Conservation (phyloP, 2,329 filamentous ascomycete species). For the Aspergillus eucalypticola region DNA sequence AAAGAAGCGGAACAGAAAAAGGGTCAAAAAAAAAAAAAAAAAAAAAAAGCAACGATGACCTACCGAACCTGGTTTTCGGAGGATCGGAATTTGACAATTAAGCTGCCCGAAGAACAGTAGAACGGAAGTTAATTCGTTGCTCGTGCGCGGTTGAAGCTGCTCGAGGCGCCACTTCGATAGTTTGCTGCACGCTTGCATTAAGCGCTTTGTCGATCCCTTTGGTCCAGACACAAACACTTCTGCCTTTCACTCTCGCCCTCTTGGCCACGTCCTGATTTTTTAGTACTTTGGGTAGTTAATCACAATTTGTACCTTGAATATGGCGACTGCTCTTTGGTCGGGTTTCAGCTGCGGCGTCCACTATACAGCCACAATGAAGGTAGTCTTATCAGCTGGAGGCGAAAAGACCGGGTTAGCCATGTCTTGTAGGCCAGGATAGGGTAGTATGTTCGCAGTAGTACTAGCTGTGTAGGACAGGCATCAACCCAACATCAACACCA, state of each 20-base stretch:
- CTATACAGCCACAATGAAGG: background rate
- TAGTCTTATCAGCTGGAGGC: background rate
- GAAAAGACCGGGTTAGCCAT: background rate
- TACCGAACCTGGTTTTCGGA: background rate
- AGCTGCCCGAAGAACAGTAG: background rate
- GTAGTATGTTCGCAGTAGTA: background rate
- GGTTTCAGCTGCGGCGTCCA: background rate
- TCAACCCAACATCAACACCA: background rate
- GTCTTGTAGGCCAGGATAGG: background rate
- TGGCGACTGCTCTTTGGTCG: background rate
- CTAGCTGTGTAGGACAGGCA: no score
- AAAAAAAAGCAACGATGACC: background rate
- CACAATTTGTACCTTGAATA: background rate
- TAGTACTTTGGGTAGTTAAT: background rate
- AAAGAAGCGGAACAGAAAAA: background rate
- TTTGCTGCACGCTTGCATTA: constrained; percentile 4
- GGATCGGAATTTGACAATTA: background rate
- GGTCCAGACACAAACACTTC: background rate
- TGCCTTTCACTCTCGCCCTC: background rate
- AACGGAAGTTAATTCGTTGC: background rate
- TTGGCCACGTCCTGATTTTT: background rate
- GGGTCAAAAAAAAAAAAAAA: background rate
- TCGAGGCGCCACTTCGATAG: constrained; percentile 17
- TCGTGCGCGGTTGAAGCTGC: constrained; percentile 1
- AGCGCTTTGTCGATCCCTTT: background rate